Conservation (phyloP, 148 eudicot species). For the Nyssa sinensis region DNA sequence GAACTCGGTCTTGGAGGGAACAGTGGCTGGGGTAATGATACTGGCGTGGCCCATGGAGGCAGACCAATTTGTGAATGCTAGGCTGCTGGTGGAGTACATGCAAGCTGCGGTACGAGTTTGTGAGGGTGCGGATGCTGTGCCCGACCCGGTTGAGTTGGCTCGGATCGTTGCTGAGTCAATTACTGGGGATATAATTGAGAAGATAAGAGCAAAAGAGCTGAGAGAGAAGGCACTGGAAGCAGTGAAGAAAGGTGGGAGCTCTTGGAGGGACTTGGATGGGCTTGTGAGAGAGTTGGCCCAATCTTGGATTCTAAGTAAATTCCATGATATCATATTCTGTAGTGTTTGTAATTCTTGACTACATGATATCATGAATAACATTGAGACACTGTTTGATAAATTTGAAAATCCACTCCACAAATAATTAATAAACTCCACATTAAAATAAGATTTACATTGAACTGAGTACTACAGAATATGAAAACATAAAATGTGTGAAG, state of each 20-base stretch:
- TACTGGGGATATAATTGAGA: constrained; percentile 23
- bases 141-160: constrained; percentile 46
- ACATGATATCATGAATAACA: too few species aligned
- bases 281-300: constrained; percentile 38
- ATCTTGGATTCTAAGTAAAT: too few species aligned
- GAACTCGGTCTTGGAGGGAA: constrained; percentile 64
- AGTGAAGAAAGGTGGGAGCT: constrained; percentile 40
- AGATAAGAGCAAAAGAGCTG: constrained; percentile 36
- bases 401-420: too few species aligned
- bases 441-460: too few species aligned
- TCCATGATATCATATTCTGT: too few species aligned
- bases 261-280: constrained; percentile 30
- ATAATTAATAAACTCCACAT: too few species aligned
- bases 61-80: constrained; percentile 56
- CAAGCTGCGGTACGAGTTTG: constrained; percentile 40
- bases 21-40: constrained; percentile 51
- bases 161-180: constrained; percentile 33
- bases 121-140: constrained; percentile 45
- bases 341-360: too few species aligned
- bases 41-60: constrained; percentile 75
- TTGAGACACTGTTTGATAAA: too few species aligned
- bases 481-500: too few species aligned
- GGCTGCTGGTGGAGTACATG: constrained; percentile 46
- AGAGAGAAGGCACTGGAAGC: constrained; percentile 45
- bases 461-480: too few species aligned